Percentiles rank a stretch among this genome's conserved stretches.
Evolutionary conservation across 1,139 yeast species (phyloP).

Genomic region (Pichia sp.): DNA sequence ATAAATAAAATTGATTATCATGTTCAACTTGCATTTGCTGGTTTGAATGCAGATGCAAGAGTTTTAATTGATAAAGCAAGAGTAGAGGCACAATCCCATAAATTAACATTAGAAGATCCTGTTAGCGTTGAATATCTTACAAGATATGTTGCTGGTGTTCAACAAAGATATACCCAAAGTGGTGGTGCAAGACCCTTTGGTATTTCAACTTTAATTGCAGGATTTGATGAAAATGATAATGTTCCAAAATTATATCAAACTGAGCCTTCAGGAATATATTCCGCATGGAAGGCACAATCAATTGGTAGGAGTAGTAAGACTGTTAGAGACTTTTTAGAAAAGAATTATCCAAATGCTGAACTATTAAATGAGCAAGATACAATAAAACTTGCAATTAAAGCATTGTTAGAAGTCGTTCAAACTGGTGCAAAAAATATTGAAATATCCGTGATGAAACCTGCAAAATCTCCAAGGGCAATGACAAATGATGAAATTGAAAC

Average conservation of each 20-base stretch:
- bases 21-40: constrained; percentile 90
- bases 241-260: constrained; percentile 86
- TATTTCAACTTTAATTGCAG: constrained; percentile 89
- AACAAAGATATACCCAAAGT: constrained; percentile 94
- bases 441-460: constrained; percentile 78
- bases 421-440: constrained; percentile 97
- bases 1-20: constrained; percentile 89
- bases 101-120: constrained; percentile 88
- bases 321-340: constrained; percentile 91
- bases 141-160: constrained; percentile 92
- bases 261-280: constrained; percentile 95
- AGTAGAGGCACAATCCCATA: constrained; percentile 95
- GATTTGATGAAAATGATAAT: constrained; percentile 81
- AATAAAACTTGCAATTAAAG: constrained; percentile 73
- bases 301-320: constrained; percentile 95
- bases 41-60: constrained; percentile 96
- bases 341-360: constrained; percentile 59
- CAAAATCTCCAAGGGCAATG: constrained; percentile 46
- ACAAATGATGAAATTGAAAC: constrained; percentile 68
- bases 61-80: constrained; percentile 92
- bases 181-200: constrained; percentile 98
- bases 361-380: constrained; percentile 65
- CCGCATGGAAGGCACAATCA: constrained; percentile 99
- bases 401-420: constrained; percentile 91
- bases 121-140: constrained; percentile 90